A percentile compares a stretch with the other conserved stretches of the same genome.
phyloP scores from a whole-genome alignment of 768 basidiomycete species.

The Leccinum pellstonianum region DNA sequence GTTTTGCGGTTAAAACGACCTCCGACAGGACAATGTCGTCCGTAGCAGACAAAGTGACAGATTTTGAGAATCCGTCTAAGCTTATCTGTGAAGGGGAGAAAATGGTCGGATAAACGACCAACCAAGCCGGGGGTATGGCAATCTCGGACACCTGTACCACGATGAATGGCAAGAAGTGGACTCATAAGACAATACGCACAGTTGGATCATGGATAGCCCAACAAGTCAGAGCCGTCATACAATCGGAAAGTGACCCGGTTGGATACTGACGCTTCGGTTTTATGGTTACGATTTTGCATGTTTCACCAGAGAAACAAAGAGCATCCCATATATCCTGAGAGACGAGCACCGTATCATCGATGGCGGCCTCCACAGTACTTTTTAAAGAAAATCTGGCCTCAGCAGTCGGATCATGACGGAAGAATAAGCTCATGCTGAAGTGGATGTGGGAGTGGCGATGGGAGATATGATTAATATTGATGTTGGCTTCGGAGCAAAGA shows the following conservation, averaged over 20 bases:
- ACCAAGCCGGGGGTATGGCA: slow-evolving; percentile 42
- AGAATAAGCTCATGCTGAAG: slow-evolving; percentile 38
- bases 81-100: slow-evolving; percentile 29
- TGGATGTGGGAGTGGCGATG: not conserved
- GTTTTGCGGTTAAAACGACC: slow-evolving; percentile 52
- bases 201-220: slow-evolving; percentile 37
- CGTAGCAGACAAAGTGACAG: slow-evolving; percentile 20
- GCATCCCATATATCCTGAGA: slow-evolving; percentile 34
- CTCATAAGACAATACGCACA: slow-evolving; percentile 31
- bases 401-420: slow-evolving; percentile 24
- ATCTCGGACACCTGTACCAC: slow-evolving; percentile 33
- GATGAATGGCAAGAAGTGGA: slow-evolving; percentile 22
- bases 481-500: not conserved
- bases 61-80: slow-evolving; percentile 10
- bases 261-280: slow-evolving; percentile 18
- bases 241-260: slow-evolving; percentile 1
- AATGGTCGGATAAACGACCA: slow-evolving; percentile 34
- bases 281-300: slow-evolving; percentile 24
- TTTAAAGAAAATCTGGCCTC: slow-evolving; percentile 32
- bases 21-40: slow-evolving; percentile 45
- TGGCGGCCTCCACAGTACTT: slow-evolving; percentile 1
- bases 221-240: slow-evolving; percentile 26
- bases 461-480: not conserved
- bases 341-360: slow-evolving; percentile 31
- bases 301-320: slow-evolving; percentile 18